These are phyloP conservation scores for Tulasnella sp. DNA, from an alignment of 768 basidiomycete species.

Conservation along the genomic window DNA sequence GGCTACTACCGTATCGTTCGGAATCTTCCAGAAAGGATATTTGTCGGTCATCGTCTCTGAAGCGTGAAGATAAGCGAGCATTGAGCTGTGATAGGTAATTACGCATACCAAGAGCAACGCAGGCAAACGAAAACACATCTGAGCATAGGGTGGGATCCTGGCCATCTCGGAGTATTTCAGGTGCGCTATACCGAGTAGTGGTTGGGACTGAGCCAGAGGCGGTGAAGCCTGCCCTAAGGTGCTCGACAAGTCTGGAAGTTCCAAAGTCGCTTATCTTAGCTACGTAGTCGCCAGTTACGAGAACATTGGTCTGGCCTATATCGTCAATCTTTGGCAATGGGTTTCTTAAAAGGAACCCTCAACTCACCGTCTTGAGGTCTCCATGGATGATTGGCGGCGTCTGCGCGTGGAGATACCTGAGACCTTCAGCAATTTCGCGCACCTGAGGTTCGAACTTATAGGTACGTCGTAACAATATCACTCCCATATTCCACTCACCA, in stretches of 20 bases:
- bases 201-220: neutral
- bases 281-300: neutral
- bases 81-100: neutral
- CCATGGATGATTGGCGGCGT: slow-evolving; percentile 29
- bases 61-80: neutral
- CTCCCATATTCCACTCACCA: no score
- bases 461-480: no score
- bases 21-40: neutral
- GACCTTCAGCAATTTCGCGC: no score
- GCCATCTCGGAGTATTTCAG: neutral
- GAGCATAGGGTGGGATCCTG: neutral
- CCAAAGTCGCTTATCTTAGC: neutral
- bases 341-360: neutral
- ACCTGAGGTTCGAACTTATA: no score
- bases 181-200: neutral
- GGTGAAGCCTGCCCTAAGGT: neutral
- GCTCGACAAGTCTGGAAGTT: neutral
- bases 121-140: neutral
- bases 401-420: neutral
- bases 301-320: neutral
- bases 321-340: neutral
- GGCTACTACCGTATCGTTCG: neutral
- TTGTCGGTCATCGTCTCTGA: neutral
- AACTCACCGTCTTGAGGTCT: slow-evolving; percentile 29
- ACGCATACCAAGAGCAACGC: neutral